Conservation (phyloP, 192 early-diverging fungal genomes). For the Coemansia sp. region DNA sequence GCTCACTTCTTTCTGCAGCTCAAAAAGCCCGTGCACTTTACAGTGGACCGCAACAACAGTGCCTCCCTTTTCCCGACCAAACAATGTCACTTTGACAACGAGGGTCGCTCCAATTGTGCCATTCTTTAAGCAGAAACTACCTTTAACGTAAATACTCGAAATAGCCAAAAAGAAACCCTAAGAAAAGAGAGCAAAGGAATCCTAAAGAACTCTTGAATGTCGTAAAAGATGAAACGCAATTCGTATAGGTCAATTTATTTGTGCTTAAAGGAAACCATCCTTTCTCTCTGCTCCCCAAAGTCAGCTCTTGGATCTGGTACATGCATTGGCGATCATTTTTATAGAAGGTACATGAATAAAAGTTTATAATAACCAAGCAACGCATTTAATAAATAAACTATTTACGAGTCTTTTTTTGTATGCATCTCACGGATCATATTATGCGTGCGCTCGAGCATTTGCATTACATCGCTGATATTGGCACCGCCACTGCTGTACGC, state of each 20-base stretch:
- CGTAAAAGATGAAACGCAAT: neutral
- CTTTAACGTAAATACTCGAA: neutral
- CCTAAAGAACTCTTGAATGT: neutral
- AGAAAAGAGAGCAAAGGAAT: neutral
- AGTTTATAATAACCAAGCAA: neutral
- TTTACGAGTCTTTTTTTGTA: constrained; percentile 14
- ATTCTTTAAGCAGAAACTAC: neutral
- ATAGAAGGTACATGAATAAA: neutral
- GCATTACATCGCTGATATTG: constrained; percentile 28
- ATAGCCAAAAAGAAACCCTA: neutral
- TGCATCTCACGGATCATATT: constrained; percentile 36
- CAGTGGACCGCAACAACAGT: neutral
- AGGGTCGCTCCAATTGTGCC: neutral
- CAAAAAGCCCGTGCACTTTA: constrained; percentile 1
- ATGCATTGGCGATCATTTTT: neutral
- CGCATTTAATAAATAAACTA: neutral
- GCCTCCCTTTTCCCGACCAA: neutral
- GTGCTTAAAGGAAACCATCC: neutral
- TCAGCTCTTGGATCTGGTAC: neutral
- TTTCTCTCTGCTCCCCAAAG: neutral
- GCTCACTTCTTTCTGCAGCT: neutral
- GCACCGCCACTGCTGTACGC: constrained; percentile 4
- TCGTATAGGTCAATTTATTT: neutral
- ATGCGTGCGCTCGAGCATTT: constrained; percentile 38
- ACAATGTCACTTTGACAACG: constrained; percentile 8